Base-by-base conservation (phyloP, 495 filamentous ascomycete genomes). In the Venustampulla echinocandica region DNA sequence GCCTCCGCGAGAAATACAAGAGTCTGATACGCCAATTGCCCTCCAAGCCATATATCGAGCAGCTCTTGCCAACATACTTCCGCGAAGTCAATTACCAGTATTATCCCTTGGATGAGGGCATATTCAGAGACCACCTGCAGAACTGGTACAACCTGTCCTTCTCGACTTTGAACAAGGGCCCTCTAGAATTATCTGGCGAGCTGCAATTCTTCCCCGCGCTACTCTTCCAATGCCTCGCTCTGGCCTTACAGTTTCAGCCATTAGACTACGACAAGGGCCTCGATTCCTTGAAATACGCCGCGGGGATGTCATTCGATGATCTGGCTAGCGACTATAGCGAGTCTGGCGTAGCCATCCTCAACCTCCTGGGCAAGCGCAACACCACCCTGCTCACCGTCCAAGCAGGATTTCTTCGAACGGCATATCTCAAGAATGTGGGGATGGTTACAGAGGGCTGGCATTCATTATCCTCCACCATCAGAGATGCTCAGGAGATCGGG, bases 401-500 rank as follows among this genome's bases (percentile, higher is more conserved):
- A 49, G 68, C 74, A 23, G 77, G 76, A 24, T 80, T 79, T 57
- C 37, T 76, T 14, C 63, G 70, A 44, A 67, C 64, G 3, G 42
- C 58, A 4, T 73, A 68, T 32, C 57, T 75, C 30, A 77, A 75
- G 41, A 74, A 70, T 52, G 62, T 57, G 14, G 73, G 63, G 3
- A 61, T 70, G 58, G 69, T 77, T 13, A 67, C 71, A 0, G 73
- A 76, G 43, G 59, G 70, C 58, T 82, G 77, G 79, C 77, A 82
- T 61, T 66, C 69, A 11, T 65, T 82, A 15, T 75, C 74, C 13
- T 61, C 66, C 21, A 64, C 68, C 9, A 81, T 81, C 40, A 62
- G 76, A 32, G 79, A 82, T 59, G 79, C 72, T 6, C 77, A 80
- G 57, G 77, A 80, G 49, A 75, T 82, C 42, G 79, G 76, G 19